Evolutionary conservation across 2,329 filamentous ascomycete species (phyloP), one percentile per base, ranked within the genome.

Genomic region (Sordariomycetes sp.): DNA sequence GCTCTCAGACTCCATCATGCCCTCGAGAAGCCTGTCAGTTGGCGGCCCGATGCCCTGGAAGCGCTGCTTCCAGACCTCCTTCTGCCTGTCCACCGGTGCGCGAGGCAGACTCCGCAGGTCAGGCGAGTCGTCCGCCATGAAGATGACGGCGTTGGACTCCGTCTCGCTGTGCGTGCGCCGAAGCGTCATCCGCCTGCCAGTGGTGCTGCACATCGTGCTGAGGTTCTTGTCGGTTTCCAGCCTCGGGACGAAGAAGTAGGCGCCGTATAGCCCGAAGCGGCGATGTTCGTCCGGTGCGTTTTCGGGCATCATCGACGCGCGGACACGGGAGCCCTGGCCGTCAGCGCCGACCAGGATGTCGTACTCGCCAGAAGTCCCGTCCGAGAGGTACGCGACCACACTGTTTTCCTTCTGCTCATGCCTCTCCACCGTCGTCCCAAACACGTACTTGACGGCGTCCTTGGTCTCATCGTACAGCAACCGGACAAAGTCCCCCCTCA

Each of bases 281-380:
- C 22, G 35, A 13, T 35, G 34, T 8, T 25, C 25, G 17, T 53
- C 75, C 66, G 62, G 63, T 66, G 36, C 69, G 63, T 0, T 58
- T 59, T n/a, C 61, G 36, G 10, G 56, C 58, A 0, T 63, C 62
- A 2, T 69, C 68, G 28, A 75, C 35, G 45, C 58, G 2, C 63
- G 56, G 25, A 60, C 61, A 1, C 61, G 59, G 1, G 63, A 64
- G 12, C 57, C 54, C 35, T 64, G 73, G 0, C 80, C 80, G 61
- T 84, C 80, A 3, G 79, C 78, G 12, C 75, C 79, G 51, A 83
- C 71, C 0, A 83, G 66, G 0, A 83, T 60, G 62, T 82, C 79
- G 60, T 72, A 83, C 0, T 62, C 64, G 7, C 68, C 67, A 2
- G 59, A 65, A 3, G 65, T 61, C 0, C 76, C 76, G 58, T 79